Conservation (phyloP, 495 filamentous ascomycete species). For the Aspergillus nanangensis region DNA sequence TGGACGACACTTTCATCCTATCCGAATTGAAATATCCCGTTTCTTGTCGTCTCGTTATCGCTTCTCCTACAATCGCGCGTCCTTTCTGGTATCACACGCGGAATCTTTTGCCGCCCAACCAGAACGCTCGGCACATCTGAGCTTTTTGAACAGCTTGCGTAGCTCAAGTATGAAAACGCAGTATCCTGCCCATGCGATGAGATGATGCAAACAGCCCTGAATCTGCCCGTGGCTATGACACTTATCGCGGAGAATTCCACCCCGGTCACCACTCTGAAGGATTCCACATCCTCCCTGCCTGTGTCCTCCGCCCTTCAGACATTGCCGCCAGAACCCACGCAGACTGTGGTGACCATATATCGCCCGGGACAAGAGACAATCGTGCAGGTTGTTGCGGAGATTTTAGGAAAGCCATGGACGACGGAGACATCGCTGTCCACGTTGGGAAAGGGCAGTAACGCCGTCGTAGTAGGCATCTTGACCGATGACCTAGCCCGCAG, state of each 20-base stretch:
- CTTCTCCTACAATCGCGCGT: neutral
- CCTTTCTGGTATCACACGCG: no score
- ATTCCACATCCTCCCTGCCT: slow-evolving; percentile 2
- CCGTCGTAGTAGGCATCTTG: slow-evolving; percentile 54
- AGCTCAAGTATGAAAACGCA: slow-evolving; percentile 25
- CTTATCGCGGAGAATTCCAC: slow-evolving; percentile 22
- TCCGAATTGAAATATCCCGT: no score
- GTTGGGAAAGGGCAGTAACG: slow-evolving; percentile 43
- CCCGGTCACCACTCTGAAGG: slow-evolving; percentile 10
- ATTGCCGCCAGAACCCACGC: slow-evolving; percentile 13
- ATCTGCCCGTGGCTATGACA: slow-evolving; percentile 34
- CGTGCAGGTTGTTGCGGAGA: slow-evolving; percentile 62
- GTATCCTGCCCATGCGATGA: slow-evolving; percentile 23
- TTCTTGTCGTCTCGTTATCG: neutral
- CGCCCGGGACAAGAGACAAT: slow-evolving; percentile 58
- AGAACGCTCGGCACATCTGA: neutral
- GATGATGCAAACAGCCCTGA: slow-evolving; percentile 40
- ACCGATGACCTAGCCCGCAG: slow-evolving; percentile 48
- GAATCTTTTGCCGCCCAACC: no score
- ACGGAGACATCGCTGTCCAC: slow-evolving; percentile 49
- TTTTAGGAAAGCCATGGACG: slow-evolving; percentile 62
- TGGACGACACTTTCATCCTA: no score
- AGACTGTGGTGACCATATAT: slow-evolving; percentile 55
- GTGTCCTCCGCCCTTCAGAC: slow-evolving; percentile 8
- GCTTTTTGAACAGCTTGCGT: neutral